These are phyloP conservation scores for Strobilomyces confusus DNA, from an alignment of 768 basidiomycete species.

Conservation along the genomic window DNA sequence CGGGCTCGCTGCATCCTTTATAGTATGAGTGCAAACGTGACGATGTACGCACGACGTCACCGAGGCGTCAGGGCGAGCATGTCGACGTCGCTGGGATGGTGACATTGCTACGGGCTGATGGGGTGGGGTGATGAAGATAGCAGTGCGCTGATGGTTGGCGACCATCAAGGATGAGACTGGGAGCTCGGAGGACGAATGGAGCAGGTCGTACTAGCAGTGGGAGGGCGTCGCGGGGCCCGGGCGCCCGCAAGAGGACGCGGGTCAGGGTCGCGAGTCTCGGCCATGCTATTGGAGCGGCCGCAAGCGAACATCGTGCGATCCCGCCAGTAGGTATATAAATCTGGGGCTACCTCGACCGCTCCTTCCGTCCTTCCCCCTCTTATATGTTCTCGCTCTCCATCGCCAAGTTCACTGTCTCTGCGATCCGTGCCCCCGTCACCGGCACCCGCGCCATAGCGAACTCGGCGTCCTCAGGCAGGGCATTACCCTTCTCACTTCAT, in stretches of 20 bases:
- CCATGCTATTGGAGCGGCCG: background rate
- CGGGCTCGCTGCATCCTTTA: background rate
- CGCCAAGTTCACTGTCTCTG: constrained; percentile 10
- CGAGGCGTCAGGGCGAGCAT: too few species aligned
- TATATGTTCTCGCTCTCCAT: constrained; percentile 19
- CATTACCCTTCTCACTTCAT: constrained; percentile 51
- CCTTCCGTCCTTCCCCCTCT: background rate
- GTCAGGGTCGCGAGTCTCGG: constrained; percentile 1
- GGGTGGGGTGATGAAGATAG: background rate
- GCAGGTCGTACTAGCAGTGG: too few species aligned
- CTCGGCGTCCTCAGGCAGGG: constrained; percentile 34
- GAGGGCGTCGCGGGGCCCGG: too few species aligned
- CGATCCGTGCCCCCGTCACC: constrained; percentile 11
- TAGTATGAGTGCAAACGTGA: too few species aligned
- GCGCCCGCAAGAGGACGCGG: too few species aligned
- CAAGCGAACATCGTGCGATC: constrained; percentile 16
- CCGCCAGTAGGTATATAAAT: constrained; percentile 18
- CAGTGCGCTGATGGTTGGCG: background rate
- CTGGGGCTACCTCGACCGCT: background rate
- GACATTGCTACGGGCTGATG: background rate
- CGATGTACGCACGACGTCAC: too few species aligned
- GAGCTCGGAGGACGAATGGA: too few species aligned
- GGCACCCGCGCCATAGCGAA: constrained; percentile 27
- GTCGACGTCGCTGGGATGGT: background rate
- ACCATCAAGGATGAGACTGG: background rate